These are phyloP conservation scores for Gossypium trilobum DNA, from an alignment of 441 rosid genomes.

Conservation along the genomic window DNA sequence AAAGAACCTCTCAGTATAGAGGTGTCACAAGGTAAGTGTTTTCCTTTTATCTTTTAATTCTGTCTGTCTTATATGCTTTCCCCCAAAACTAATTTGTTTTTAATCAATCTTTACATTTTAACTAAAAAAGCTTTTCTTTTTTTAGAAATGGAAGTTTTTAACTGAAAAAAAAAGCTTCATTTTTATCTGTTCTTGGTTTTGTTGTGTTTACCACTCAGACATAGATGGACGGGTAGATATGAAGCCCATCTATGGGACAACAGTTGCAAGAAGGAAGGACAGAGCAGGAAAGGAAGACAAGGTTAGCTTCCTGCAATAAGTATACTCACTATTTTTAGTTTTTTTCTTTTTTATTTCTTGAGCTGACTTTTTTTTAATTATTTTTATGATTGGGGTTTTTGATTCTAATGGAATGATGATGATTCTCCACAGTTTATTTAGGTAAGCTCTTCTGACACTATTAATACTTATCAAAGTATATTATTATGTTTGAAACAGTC, in stretches of 20 bases:
- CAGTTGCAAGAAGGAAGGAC: conserved; percentile 97
- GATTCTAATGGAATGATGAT: neutral
- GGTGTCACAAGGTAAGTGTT: conserved; percentile 75
- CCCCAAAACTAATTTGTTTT: neutral
- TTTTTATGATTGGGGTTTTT: conserved; percentile 21
- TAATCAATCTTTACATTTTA: neutral
- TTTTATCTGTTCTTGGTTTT: neutral
- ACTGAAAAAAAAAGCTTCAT: neutral
- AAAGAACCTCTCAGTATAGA: conserved; percentile 94
- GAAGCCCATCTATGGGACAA: conserved; percentile 99
- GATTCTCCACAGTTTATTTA: conserved; percentile 8
- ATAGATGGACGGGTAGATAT: conserved; percentile 96
- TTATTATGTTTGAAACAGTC: conserved; percentile 2
- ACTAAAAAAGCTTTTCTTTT: neutral
- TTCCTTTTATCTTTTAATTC: neutral
- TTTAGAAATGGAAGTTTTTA: neutral
- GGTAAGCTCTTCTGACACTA: neutral
- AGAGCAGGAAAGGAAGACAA: conserved; percentile 96
- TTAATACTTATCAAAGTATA: conserved; percentile 14
- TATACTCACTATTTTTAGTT: conserved; percentile 3
- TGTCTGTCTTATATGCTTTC: neutral
- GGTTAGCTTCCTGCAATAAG: conserved; percentile 29
- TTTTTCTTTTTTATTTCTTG: neutral
- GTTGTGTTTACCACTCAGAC: conserved; percentile 37
- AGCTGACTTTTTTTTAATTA: conserved; percentile 11